Conservation (phyloP, 2,329 filamentous ascomycete species). For the Hypoxylon sp. region DNA sequence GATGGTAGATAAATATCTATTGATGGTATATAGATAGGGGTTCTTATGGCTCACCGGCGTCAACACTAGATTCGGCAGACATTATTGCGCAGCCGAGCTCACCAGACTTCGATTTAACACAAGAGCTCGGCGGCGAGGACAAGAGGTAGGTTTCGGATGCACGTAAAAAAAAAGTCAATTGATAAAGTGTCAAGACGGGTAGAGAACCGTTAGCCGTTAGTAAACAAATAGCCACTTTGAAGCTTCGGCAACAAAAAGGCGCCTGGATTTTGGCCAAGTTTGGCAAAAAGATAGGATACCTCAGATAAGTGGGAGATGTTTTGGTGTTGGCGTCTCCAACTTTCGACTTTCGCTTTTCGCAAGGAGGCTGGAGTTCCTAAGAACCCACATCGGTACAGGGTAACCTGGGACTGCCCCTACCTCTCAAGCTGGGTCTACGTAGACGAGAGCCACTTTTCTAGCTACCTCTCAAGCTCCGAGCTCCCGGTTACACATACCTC, state of each 20-base stretch:
- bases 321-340: conserved; percentile 43
- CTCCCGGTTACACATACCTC: conserved; percentile 37
- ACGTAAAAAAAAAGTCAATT: conserved; percentile 39
- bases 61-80: conserved; percentile 51
- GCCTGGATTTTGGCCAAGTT: conserved; percentile 24
- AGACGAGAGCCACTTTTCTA: conserved; percentile 41
- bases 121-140: conserved; percentile 46
- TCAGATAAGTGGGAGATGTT: conserved; percentile 34
- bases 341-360: conserved; percentile 36
- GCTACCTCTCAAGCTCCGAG: conserved; percentile 37
- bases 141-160: conserved; percentile 35
- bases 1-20: conserved; percentile 14
- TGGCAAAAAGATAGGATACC: conserved; percentile 28
- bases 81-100: conserved; percentile 52
- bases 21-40: conserved; percentile 9
- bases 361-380: conserved; percentile 42
- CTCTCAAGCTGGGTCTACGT: conserved; percentile 27
- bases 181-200: conserved; percentile 18
- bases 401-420: conserved; percentile 27
- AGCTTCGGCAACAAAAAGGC: conserved; percentile 33
- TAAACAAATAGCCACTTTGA: conserved; percentile 17
- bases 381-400: conserved; percentile 20
- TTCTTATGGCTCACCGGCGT: conserved; percentile 38
- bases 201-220: conserved; percentile 11
- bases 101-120: conserved; percentile 42